Percentiles rank a stretch among this genome's conserved stretches.
Conservation (phyloP, 805 yeast species). For the Maudiozyma barnettii region DNA sequence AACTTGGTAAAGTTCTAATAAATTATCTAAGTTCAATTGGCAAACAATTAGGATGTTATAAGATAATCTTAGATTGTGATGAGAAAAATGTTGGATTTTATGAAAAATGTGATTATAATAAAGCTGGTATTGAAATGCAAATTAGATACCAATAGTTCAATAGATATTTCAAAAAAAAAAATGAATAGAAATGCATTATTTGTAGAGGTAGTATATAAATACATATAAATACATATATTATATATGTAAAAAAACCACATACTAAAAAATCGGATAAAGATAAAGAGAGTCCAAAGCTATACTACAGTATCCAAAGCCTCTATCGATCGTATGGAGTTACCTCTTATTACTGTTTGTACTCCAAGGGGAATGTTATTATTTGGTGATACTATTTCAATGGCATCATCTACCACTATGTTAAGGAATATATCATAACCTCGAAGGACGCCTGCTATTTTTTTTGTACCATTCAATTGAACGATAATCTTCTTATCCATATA, state of each 20-base stretch:
- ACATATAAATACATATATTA: no score
- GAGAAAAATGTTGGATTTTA: constrained; percentile 76
- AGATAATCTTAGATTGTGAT: constrained; percentile 82
- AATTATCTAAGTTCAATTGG: constrained; percentile 53
- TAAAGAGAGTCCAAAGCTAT: neutral
- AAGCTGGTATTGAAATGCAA: constrained; percentile 65
- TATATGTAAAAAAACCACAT: no score
- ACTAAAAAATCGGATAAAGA: neutral
- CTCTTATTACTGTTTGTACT: constrained; percentile 57
- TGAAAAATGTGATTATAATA: constrained; percentile 71
- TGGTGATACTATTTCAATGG: constrained; percentile 44
- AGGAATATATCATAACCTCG: constrained; percentile 80
- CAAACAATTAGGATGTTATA: constrained; percentile 60
- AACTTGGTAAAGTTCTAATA: constrained; percentile 64
- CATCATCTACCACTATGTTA: constrained; percentile 63
- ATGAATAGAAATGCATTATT: neutral
- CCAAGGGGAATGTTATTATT: constrained; percentile 53
- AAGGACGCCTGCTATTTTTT: constrained; percentile 70
- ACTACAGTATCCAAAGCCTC: constrained; percentile 37
- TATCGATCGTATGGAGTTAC: constrained; percentile 65
- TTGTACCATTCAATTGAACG: constrained; percentile 67
- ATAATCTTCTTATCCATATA: constrained; percentile 71
- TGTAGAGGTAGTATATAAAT: neutral
- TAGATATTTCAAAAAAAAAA: neutral
- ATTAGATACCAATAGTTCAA: constrained; percentile 8